Percentiles rank a stretch among this genome's conserved stretches.
These are phyloP conservation scores for Phytophthora brassicae DNA, from an alignment of 352 stramenopile genomes.

Conservation along the genomic window DNA sequence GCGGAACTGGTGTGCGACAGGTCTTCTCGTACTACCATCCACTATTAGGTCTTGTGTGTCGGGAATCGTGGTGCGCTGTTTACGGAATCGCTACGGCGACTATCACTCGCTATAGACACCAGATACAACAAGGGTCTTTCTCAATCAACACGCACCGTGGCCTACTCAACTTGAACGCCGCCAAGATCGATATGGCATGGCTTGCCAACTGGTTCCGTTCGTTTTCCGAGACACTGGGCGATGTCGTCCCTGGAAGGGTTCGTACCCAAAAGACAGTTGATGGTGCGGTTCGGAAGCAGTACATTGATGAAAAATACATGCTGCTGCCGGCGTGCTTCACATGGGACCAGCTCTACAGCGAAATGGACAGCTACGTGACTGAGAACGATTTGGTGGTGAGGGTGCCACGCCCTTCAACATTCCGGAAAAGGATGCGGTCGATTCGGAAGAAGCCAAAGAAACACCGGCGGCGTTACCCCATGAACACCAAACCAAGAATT, in stretches of 20 bases:
- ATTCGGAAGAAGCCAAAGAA: too few species aligned
- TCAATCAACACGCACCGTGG: background rate
- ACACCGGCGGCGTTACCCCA: too few species aligned
- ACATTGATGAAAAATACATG: constrained; percentile 1
- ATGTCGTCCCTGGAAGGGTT: constrained; percentile 10
- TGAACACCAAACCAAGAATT: too few species aligned
- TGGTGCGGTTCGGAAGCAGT: constrained; percentile 14
- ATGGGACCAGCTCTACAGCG: constrained; percentile 7
- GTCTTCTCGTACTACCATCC: background rate
- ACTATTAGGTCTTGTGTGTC: constrained; percentile 5
- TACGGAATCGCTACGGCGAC: constrained; percentile 7
- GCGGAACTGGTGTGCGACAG: background rate
- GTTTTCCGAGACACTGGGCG: background rate
- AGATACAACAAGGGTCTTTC: constrained; percentile 1
- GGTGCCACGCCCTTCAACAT: too few species aligned
- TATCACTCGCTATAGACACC: constrained; percentile 1
- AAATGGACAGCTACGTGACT: constrained; percentile 7
- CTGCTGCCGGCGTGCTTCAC: constrained; percentile 13
- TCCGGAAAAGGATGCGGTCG: too few species aligned
- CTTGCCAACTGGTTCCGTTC: constrained; percentile 12
- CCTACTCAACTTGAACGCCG: constrained; percentile 4
- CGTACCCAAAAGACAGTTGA: constrained; percentile 1
- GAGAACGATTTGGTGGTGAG: background rate
- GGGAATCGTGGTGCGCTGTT: background rate
- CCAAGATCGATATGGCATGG: background rate